phyloP scores from a whole-genome alignment of 2,329 filamentous ascomycete genomes.

The Neopestalotiopsis sp. region DNA sequence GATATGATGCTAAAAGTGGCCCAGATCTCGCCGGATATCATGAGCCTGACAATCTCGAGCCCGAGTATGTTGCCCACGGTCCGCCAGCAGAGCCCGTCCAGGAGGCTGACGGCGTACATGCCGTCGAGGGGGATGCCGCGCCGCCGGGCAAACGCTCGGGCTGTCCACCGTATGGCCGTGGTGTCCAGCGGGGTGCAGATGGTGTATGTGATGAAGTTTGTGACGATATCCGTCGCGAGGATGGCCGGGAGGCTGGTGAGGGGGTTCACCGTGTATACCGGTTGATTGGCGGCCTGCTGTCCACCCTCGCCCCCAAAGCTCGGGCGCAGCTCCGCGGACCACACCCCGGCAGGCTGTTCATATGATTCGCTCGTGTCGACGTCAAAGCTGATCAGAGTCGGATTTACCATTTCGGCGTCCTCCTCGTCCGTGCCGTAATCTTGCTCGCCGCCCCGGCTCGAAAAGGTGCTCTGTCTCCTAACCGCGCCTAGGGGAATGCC shows the following conservation, averaged over 20 bases:
- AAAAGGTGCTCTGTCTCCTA: slow-evolving; percentile 52
- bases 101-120: slow-evolving; percentile 44
- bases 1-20: slow-evolving; percentile 42
- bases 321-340: slow-evolving; percentile 64
- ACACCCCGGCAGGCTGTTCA: slow-evolving; percentile 56
- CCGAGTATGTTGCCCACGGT: slow-evolving; percentile 51
- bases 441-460: slow-evolving; percentile 47
- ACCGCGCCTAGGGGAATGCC: slow-evolving; percentile 37
- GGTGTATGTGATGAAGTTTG: slow-evolving; percentile 47
- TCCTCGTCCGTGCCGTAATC: slow-evolving; percentile 63
- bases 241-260: slow-evolving; percentile 55
- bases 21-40: slow-evolving; percentile 52
- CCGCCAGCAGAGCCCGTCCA: slow-evolving; percentile 44
- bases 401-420: slow-evolving; percentile 58
- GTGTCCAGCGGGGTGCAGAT: slow-evolving; percentile 53
- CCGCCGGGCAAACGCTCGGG: slow-evolving; percentile 45
- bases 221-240: slow-evolving; percentile 53
- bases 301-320: slow-evolving; percentile 42
- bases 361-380: slow-evolving; percentile 61
- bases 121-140: slow-evolving; percentile 42
- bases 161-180: slow-evolving; percentile 48
- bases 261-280: slow-evolving; percentile 51
- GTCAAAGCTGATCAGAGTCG: slow-evolving; percentile 65
- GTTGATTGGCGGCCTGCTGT: slow-evolving; percentile 36
- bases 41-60: slow-evolving; percentile 49